Percentiles rank a stretch among this genome's conserved stretches.
Evolutionary conservation across 108 stramenopile species (phyloP).

Genomic region (Tribonema minus): DNA sequence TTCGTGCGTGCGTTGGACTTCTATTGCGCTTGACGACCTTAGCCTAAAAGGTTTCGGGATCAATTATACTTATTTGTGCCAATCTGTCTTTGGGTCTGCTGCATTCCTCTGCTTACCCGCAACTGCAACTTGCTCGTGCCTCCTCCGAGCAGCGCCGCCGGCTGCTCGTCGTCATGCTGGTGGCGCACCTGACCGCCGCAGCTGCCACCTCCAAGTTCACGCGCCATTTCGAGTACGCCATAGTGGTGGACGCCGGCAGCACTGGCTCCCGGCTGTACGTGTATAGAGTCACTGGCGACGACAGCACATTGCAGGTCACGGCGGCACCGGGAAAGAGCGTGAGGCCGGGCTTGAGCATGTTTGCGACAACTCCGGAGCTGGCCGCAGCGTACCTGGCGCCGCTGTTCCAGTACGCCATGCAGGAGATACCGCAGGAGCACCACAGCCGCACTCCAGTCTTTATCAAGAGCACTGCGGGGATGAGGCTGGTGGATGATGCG

Average conservation of each 20-base stretch:
- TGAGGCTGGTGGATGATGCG: conserved; percentile 43
- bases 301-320: conserved; percentile 13
- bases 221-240: too few relatives aligned
- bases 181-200: too few relatives aligned
- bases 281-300: conserved; percentile 16
- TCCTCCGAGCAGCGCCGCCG: too few relatives aligned
- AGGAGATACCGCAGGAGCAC: conserved; percentile 33
- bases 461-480: conserved; percentile 54
- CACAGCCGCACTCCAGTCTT: conserved; percentile 38
- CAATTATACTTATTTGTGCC: too few relatives aligned
- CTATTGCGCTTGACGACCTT: too few relatives aligned
- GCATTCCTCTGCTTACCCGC: too few relatives aligned
- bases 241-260: conserved; percentile 45
- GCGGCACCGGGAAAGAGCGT: conserved; percentile 33
- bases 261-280: conserved; percentile 43
- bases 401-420: conserved; percentile 23
- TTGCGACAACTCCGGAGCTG: conserved; percentile 28
- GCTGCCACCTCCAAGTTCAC: too few relatives aligned
- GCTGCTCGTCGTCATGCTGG: too few relatives aligned
- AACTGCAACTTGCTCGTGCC: too few relatives aligned
- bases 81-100: too few relatives aligned
- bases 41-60: too few relatives aligned
- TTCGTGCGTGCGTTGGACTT: too few relatives aligned
- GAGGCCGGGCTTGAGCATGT: conserved; percentile 43
- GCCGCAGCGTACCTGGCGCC: conserved; percentile 46